Percentiles rank a stretch among this genome's conserved stretches.
Conservation (phyloP, 768 basidiomycete genomes). For the Russula compacta region DNA sequence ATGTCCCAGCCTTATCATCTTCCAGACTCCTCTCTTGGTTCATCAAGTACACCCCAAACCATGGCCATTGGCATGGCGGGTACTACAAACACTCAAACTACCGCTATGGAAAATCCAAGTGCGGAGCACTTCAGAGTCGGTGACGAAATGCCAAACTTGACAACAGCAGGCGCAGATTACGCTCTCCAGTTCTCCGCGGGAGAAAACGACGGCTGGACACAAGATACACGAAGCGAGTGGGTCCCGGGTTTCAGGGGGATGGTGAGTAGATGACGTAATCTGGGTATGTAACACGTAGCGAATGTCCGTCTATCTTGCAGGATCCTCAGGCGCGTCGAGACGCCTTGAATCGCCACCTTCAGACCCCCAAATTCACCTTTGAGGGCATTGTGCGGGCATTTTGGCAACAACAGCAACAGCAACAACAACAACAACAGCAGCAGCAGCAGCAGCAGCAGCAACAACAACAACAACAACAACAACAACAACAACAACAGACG, state of each 20-base stretch:
- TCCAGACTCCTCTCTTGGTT: neutral
- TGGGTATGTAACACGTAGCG: neutral
- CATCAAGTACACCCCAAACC: neutral
- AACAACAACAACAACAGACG: neutral
- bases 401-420: neutral
- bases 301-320: neutral
- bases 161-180: neutral
- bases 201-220: neutral
- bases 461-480: neutral
- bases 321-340: conserved; percentile 9
- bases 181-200: neutral
- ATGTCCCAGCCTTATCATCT: conserved; percentile 9
- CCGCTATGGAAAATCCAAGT: neutral
- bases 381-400: conserved; percentile 7
- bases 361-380: conserved; percentile 8
- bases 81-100: neutral
- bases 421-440: neutral
- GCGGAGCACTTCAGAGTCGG: neutral
- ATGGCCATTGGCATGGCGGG: neutral
- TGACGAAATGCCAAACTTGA: conserved; percentile 1
- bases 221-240: conserved; percentile 8
- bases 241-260: conserved; percentile 9
- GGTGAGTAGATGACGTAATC: neutral
- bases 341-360: conserved; percentile 3
- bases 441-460: neutral